Percentiles rank a stretch among this genome's conserved stretches.
Conservation (phyloP, 2,329 filamentous ascomycete genomes). For the Parastagonospora nodorum region DNA sequence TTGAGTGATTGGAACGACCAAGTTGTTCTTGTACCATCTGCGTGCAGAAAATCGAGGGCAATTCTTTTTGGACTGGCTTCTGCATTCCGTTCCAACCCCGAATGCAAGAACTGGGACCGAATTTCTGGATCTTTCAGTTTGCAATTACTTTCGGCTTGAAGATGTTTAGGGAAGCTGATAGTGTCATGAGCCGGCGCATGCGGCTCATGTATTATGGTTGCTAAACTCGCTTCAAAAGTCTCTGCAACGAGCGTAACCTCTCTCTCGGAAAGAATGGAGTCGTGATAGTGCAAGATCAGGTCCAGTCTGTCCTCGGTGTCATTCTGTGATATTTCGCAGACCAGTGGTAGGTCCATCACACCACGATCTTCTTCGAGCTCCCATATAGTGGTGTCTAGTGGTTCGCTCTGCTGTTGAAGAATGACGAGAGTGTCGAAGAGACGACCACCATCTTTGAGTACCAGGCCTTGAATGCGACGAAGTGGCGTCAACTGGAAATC, state of each 20-base stretch:
- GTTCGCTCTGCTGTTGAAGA: slow-evolving; percentile 66
- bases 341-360: slow-evolving; percentile 75
- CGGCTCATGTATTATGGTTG: slow-evolving; percentile 28
- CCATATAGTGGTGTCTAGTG: slow-evolving; percentile 58
- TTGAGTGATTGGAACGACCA: slow-evolving; percentile 44
- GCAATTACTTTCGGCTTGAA: slow-evolving; percentile 34
- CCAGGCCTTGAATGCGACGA: slow-evolving; percentile 67
- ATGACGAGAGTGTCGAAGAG: slow-evolving; percentile 84
- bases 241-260: slow-evolving; percentile 35
- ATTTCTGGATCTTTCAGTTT: slow-evolving; percentile 13
- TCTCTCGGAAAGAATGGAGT: slow-evolving; percentile 27
- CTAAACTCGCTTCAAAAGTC: slow-evolving; percentile 34
- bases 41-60: slow-evolving; percentile 48
- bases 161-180: slow-evolving; percentile 19
- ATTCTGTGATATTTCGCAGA: slow-evolving; percentile 73
- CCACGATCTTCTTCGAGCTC: slow-evolving; percentile 56
- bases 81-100: slow-evolving; percentile 46
- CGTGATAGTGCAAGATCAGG: slow-evolving; percentile 65
- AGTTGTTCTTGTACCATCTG: slow-evolving; percentile 29
- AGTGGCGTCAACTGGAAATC: slow-evolving; percentile 76
- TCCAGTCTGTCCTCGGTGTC: slow-evolving; percentile 57
- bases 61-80: slow-evolving; percentile 27
- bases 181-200: slow-evolving; percentile 27
- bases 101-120: slow-evolving; percentile 37
- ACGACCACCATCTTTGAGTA: slow-evolving; percentile 52